Evolutionary conservation across 192 early-diverging fungal genomes (phyloP), one percentile per base, ranked within the genome.

Genomic region (Cetraspora pellucida): DNA sequence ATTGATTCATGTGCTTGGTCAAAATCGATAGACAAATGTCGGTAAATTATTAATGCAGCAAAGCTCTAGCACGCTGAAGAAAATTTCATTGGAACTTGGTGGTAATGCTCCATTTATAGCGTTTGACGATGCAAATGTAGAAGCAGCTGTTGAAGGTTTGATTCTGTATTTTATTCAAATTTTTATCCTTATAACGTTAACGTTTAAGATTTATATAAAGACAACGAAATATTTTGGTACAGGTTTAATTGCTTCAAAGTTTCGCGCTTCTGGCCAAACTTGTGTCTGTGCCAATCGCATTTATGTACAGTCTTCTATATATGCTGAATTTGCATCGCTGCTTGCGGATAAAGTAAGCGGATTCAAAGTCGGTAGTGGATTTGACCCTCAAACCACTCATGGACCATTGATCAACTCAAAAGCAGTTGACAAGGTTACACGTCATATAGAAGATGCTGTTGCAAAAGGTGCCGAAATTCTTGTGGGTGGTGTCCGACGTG

Each of bases 41-140:
- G 93, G 93, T 44, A 89, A 91, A 77, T 49, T 87, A 11, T 77
- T 95, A 55, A 82, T 90, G 81, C 77, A 83, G 61, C 90, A 93
- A 74, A 81, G 87, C 27, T 81, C 91, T 0, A 75, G 80, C 43
- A 84, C 87, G 5, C 82, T 95, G 77, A 95, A 95, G 80, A 95
- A 92, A 43, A 79, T 94, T 9, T 90, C 91, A 1, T 77, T 96
- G 52, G 95, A 96, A 81, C 83, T 96, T 10, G 95, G 91, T 59
- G 95, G 95, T 50, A 96, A 96, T 80, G 94, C 93, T 27, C 88
- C 94, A 1, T 91, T 88, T 63, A 86, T 93, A 63, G 85, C 94
- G 3, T 95, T 94, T 82, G 89, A 85, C 30, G 94, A 95, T 83
- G 89, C 89, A 21, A 85, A 94, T 72, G 69, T 94, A 14, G 91